Conservation (phyloP, 2,329 filamentous ascomycete species). For the Talaromyces sp. region DNA sequence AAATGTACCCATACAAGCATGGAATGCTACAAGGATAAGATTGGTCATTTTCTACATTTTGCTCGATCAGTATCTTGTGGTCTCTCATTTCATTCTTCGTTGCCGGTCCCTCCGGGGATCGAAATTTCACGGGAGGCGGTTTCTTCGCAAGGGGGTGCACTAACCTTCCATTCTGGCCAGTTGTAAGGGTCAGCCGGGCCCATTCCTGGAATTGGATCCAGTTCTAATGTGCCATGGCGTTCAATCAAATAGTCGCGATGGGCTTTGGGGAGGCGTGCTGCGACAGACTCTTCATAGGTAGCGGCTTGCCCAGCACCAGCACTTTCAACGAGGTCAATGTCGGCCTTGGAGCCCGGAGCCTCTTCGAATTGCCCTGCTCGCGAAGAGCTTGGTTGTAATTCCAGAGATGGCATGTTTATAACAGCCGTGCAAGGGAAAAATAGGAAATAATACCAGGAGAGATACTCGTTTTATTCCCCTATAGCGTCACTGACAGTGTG, state of each 20-base stretch:
- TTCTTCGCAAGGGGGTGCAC: constrained; percentile 1
- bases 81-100: neutral
- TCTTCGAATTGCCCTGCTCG: constrained; percentile 17
- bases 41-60: constrained; percentile 55
- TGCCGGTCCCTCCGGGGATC: neutral
- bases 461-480: neutral
- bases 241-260: constrained; percentile 54
- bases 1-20: constrained; percentile 62
- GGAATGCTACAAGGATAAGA: constrained; percentile 59
- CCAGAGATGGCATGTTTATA: constrained; percentile 29
- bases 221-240: constrained; percentile 58
- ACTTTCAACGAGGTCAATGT: constrained; percentile 34
- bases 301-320: constrained; percentile 27
- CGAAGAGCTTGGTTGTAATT: constrained; percentile 30
- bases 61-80: constrained; percentile 5
- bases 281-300: constrained; percentile 30
- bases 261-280: constrained; percentile 30
- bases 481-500: too few relatives aligned
- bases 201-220: constrained; percentile 57
- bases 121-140: neutral
- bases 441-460: neutral
- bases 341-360: constrained; percentile 21
- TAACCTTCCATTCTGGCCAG: constrained; percentile 57
- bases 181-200: constrained; percentile 60
- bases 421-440: neutral